phyloP scores from a whole-genome alignment of 257 asterid genomes.

The Forsythia suspensa region DNA sequence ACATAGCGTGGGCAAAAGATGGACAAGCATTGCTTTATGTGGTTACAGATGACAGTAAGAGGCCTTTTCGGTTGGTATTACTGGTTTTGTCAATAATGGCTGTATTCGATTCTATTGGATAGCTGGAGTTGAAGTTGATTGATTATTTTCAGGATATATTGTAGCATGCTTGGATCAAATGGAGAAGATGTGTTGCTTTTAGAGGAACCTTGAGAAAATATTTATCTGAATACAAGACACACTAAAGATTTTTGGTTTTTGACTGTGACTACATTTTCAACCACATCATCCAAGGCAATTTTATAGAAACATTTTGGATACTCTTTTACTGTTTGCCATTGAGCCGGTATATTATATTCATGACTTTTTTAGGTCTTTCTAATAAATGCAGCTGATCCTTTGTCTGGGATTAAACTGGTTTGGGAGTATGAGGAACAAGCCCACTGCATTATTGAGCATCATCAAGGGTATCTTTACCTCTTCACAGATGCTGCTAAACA shows the following conservation, averaged over 20 bases:
- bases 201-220: conserved; percentile 74
- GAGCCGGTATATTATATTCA: conserved; percentile 24
- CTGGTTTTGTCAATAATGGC: conserved; percentile 3
- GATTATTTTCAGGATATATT: conserved; percentile 62
- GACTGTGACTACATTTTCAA: conserved; percentile 62
- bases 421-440: conserved; percentile 79
- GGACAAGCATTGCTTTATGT: conserved; percentile 79
- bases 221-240: conserved; percentile 62
- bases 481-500: conserved; percentile 74
- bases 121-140: conserved; percentile 20
- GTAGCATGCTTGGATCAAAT: conserved; percentile 72
- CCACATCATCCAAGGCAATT: conserved; percentile 81
- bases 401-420: conserved; percentile 71
- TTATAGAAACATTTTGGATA: conserved; percentile 15
- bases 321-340: conserved; percentile 18
- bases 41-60: conserved; percentile 78
- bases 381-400: conserved; percentile 91
- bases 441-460: conserved; percentile 93
- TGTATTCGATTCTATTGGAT: conserved; percentile 19
- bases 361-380: conserved; percentile 78
- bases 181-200: conserved; percentile 65
- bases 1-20: conserved; percentile 91
- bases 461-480: conserved; percentile 86
- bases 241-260: conserved; percentile 79
- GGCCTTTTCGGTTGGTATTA: conserved; percentile 75